Evolutionary conservation across 495 filamentous ascomycete genomes (phyloP), one percentile per base, ranked within the genome.

Genomic region (Penicillium bovifimosum): DNA sequence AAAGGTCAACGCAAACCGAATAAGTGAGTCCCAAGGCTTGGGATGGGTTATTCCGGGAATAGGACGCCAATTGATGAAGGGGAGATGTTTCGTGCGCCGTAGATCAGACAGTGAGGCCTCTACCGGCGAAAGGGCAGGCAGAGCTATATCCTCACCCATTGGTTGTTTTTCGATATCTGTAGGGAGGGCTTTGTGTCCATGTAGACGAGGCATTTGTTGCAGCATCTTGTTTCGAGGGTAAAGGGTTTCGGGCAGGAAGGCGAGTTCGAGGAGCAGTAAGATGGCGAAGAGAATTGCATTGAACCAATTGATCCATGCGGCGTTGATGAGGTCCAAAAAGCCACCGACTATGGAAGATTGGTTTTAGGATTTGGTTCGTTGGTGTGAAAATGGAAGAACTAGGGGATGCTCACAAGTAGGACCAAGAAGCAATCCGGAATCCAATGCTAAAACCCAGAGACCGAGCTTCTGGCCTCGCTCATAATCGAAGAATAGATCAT

Each of bases 381-480:
- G 8, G 8, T 3, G 9, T 33, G 5, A 11, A 11, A 2, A 1
- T 8, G 20, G 6, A 31, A 0, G 9, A 45, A 58, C 63, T 41
- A 54, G 20, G 6, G 27, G 0, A 9, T 42, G 56, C 63, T 41
- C 55, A 69, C 65, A 71, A 18, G 62, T 65, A 14, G 82, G 81
- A 6, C 82, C 82, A 6, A 82, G 64, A 6, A 83, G 63, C 9
- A 81, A 56, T 17, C 80, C 80, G 24, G 79, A 68, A 50, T 84
- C 76, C 35, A 84, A 68, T 14, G 80, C 77, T 29, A 84, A 63
- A 5, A 82, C 81, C 82, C 82, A 86, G 29, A 85, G 50, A 1
- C 82, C 80, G n/a, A 85, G 62, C 58, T 83, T 84, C 52, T 79
- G 72, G 1, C 81, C 82, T 9, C 80, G 73, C 59, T 85, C 74